Evolutionary conservation across 2,329 filamentous ascomycete genomes (phyloP).

Genomic region (Fusarium cicatricum): DNA sequence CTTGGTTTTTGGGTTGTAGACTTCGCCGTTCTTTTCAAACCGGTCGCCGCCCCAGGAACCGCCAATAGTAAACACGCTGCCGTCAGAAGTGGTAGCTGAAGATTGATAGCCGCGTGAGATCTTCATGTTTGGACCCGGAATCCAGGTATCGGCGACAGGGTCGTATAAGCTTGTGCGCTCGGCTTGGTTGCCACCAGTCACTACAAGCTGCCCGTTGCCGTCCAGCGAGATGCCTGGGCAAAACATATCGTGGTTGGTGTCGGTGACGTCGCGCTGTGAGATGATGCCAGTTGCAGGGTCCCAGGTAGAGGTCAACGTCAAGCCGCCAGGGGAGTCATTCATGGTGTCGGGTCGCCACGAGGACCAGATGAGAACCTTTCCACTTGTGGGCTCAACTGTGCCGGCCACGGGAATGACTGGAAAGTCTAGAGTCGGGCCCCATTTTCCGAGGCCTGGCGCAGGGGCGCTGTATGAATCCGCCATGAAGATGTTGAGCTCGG

Average conservation of each 20-base stretch:
- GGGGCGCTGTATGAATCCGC: constrained; percentile 5
- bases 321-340: constrained; percentile 3
- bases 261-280: neutral
- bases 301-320: neutral
- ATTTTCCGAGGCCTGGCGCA: constrained; percentile 3
- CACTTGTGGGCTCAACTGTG: constrained; percentile 14
- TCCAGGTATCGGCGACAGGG: neutral
- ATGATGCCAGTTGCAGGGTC: neutral
- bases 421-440: constrained; percentile 27
- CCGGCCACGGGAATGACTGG: constrained; percentile 27
- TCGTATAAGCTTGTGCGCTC: neutral
- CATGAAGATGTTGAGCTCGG: constrained; percentile 24
- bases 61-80: constrained; percentile 27
- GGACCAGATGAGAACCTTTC: constrained; percentile 23
- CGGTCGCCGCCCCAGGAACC: constrained; percentile 24
- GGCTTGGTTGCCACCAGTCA: neutral
- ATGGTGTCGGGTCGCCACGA: constrained; percentile 22
- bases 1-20: constrained; percentile 21
- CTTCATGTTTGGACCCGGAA: constrained; percentile 2
- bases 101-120: constrained; percentile 21
- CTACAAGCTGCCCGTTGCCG: neutral
- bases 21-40: constrained; percentile 20
- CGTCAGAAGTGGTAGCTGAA: constrained; percentile 21
- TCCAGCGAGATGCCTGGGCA: neutral
- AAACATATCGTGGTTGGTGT: neutral